phyloP scores from a whole-genome alignment of 1,284 basidiomycete genomes.

The Marasmius oreades region DNA sequence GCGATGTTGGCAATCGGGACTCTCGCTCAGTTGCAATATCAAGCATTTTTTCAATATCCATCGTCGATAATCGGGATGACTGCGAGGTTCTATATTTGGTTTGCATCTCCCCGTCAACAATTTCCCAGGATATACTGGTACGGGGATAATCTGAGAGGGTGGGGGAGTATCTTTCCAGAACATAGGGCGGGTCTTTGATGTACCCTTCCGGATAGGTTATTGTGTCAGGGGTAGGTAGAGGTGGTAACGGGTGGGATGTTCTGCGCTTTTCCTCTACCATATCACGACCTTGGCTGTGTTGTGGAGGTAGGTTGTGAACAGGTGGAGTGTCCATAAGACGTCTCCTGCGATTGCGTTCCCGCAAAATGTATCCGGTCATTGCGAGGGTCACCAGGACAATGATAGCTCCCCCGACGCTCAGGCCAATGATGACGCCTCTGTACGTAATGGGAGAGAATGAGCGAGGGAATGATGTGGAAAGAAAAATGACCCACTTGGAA shows the following conservation, averaged over 20 bases:
- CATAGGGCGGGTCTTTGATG: conserved; percentile 32
- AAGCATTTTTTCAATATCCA: conserved; percentile 52
- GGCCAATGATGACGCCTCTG: conserved; percentile 41
- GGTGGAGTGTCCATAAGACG: background rate
- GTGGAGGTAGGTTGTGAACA: background rate
- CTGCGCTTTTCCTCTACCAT: background rate
- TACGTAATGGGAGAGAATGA: conserved; percentile 7
- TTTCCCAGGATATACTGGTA: conserved; percentile 19
- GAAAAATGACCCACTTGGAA: conserved; percentile 21
- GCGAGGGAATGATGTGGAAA: background rate
- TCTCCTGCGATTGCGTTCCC: conserved; percentile 34
- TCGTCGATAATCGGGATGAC: conserved; percentile 20
- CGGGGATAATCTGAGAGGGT: conserved; percentile 21
- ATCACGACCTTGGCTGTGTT: conserved; percentile 9
- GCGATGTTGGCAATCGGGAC: background rate
- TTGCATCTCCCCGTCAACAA: background rate
- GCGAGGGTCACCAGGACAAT: conserved; percentile 36
- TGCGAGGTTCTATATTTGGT: conserved; percentile 18
- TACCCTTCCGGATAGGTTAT: conserved; percentile 15
- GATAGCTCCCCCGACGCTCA: conserved; percentile 36
- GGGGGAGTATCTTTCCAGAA: conserved; percentile 26
- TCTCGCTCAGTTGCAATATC: conserved; percentile 34
- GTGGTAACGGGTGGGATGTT: conserved; percentile 9
- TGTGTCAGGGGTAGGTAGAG: conserved; percentile 4
- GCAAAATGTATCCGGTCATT: conserved; percentile 41